Percentiles rank a stretch among this genome's conserved stretches.
Conservation (phyloP, 2,329 filamentous ascomycete species). For the Exophiala oligosperma region DNA sequence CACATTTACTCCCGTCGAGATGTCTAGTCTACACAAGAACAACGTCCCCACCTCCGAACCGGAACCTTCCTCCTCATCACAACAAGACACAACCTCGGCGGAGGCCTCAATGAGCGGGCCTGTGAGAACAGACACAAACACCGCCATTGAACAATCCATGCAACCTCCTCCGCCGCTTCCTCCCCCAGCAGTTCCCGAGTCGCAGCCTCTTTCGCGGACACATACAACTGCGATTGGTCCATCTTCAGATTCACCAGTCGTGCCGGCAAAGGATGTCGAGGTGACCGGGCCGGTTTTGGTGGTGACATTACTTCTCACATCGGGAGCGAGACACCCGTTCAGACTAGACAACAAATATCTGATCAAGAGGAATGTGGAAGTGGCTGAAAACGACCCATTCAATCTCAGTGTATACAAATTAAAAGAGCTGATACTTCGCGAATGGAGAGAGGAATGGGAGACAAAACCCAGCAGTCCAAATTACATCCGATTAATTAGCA, state of each 20-base stretch:
- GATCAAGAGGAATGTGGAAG: constrained; percentile 72
- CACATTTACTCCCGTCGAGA: constrained; percentile 23
- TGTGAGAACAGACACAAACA: constrained; percentile 26
- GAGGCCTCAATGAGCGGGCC: constrained; percentile 13
- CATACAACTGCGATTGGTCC: constrained; percentile 30
- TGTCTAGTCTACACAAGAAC: constrained; percentile 24
- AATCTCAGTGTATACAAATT: constrained; percentile 90
- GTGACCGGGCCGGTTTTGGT: constrained; percentile 46
- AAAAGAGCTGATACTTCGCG: constrained; percentile 88
- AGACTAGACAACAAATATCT: constrained; percentile 87
- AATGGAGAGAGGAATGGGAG: constrained; percentile 93
- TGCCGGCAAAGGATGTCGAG: constrained; percentile 38
- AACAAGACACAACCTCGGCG: constrained; percentile 11
- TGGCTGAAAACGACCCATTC: constrained; percentile 78
- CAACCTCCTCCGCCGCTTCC: constrained; percentile 21
- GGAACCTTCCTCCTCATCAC: constrained; percentile 7
- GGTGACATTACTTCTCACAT: constrained; percentile 78
- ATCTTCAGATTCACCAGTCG: constrained; percentile 27
- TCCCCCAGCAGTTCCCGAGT: constrained; percentile 4
- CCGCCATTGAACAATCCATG: constrained; percentile 26
- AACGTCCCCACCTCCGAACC: constrained; percentile 4
- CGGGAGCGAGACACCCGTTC: constrained; percentile 82
- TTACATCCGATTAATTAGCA: constrained; percentile 86
- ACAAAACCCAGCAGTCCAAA: constrained; percentile 80
- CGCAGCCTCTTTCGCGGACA: constrained; percentile 17